A percentile compares a stretch with the other conserved stretches of the same genome.
These are phyloP conservation scores for Pestalotiopsis sp. DNA, from an alignment of 2,329 filamentous ascomycete genomes.

Conservation along the genomic window DNA sequence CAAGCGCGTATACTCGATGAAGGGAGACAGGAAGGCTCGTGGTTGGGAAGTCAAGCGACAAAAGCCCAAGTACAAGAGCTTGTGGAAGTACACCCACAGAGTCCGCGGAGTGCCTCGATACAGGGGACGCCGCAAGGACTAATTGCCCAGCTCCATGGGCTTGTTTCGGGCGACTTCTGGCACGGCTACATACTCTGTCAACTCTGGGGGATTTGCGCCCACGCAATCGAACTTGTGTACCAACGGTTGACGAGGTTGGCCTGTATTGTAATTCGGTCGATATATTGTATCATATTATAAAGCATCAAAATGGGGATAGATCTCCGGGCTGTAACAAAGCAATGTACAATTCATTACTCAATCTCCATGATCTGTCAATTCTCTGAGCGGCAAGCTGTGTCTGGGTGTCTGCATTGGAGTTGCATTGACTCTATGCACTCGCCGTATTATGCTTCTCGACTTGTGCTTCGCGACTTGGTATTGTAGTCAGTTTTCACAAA, in stretches of 20 bases:
- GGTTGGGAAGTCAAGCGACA: conserved; percentile 70
- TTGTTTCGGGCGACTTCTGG: neutral
- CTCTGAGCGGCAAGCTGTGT: neutral
- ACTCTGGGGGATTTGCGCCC: neutral
- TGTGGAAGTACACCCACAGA: conserved; percentile 68
- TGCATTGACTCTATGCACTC: too few relatives aligned
- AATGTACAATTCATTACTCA: conserved; percentile 5
- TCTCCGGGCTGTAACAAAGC: conserved; percentile 8
- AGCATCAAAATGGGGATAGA: conserved; percentile 14
- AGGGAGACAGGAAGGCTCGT: conserved; percentile 61
- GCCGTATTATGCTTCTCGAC: too few relatives aligned
- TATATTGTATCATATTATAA: conserved; percentile 19
- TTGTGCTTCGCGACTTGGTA: too few relatives aligned
- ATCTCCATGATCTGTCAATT: neutral
- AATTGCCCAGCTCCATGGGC: neutral
- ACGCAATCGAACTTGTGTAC: neutral
- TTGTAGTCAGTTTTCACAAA: too few relatives aligned
- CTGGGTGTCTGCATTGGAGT: too few relatives aligned
- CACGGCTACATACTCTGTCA: neutral
- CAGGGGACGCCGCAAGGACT: conserved; percentile 6
- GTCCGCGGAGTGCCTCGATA: conserved; percentile 38
- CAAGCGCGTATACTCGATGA: conserved; percentile 72
- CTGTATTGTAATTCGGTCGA: neutral
- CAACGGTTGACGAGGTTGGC: neutral
- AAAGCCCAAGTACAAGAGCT: conserved; percentile 65